Evolutionary conservation across 2,329 filamentous ascomycete species (phyloP).

Genomic region (Laburnicola sp.): DNA sequence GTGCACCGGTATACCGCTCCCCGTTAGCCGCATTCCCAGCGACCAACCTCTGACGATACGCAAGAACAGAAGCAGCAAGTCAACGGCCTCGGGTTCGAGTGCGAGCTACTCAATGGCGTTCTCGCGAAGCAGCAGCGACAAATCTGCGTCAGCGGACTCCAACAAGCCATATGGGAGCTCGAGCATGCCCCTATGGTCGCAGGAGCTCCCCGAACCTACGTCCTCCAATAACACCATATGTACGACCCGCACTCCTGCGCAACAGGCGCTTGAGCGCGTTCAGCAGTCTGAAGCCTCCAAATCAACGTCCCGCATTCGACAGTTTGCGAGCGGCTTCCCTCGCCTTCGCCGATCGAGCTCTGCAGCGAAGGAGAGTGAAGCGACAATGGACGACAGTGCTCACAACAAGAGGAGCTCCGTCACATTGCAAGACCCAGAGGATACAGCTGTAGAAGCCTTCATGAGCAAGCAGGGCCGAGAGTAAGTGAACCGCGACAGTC

Average conservation of each 20-base stretch:
- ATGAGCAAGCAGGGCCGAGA: constrained; percentile 19
- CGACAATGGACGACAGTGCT: not conserved
- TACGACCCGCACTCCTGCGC: constrained; percentile 11
- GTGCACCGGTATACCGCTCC: constrained; percentile 32
- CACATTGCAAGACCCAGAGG: too few relatives aligned
- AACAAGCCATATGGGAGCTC: constrained; percentile 10
- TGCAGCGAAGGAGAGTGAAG: constrained; percentile 8
- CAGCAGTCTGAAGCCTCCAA: constrained; percentile 6
- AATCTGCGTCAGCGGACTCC: constrained; percentile 3
- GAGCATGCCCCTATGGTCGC: not conserved
- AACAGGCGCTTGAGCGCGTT: constrained; percentile 15
- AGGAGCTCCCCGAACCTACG: not conserved
- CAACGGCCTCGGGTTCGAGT: constrained; percentile 33
- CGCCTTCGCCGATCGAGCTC: constrained; percentile 27
- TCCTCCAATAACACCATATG: not conserved
- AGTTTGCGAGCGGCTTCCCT: constrained; percentile 24
- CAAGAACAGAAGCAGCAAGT: constrained; percentile 38
- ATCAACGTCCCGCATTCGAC: constrained; percentile 20
- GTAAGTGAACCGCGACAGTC: constrained; percentile 11
- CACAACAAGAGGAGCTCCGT: not conserved
- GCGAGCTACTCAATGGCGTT: constrained; percentile 18
- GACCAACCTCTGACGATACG: constrained; percentile 37
- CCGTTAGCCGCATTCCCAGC: constrained; percentile 35
- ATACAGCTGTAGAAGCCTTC: constrained; percentile 16
- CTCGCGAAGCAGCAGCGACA: constrained; percentile 20